These are phyloP conservation scores for Lipomyces yarrowii DNA, from an alignment of 1,139 yeast species.

Conservation along the genomic window DNA sequence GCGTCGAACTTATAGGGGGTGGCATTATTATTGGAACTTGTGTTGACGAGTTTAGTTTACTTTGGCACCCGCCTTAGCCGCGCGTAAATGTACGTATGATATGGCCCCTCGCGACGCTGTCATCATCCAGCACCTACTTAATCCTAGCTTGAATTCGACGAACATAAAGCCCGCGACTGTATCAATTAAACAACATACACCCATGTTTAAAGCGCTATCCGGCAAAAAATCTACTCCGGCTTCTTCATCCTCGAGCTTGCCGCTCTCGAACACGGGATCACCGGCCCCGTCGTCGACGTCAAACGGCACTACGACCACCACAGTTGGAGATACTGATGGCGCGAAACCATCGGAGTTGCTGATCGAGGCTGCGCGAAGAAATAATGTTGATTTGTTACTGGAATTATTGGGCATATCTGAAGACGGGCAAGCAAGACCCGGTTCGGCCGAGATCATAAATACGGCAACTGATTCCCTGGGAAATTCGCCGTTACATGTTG, in stretches of 20 bases:
- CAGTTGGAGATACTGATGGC: slow-evolving; percentile 51
- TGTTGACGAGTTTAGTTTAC: no score
- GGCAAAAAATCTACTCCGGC: slow-evolving; percentile 9
- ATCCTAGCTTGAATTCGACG: not conserved
- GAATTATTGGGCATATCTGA: slow-evolving; percentile 54
- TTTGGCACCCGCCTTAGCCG: not conserved
- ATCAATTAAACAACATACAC: not conserved
- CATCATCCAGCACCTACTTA: not conserved
- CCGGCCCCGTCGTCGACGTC: slow-evolving; percentile 1
- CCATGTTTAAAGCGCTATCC: slow-evolving; percentile 9
- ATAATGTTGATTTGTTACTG: slow-evolving; percentile 74
- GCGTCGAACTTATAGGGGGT: no score
- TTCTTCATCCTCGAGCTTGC: not conserved
- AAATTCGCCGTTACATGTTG: slow-evolving; percentile 81
- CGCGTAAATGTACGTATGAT: not conserved
- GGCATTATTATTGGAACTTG: no score
- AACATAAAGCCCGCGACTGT: slow-evolving; percentile 7
- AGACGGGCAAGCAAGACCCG: slow-evolving; percentile 47
- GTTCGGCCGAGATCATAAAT: slow-evolving; percentile 67
- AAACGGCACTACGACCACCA: not conserved
- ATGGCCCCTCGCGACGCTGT: no score
- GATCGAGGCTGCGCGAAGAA: slow-evolving; percentile 84
- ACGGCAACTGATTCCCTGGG: slow-evolving; percentile 73
- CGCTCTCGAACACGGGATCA: slow-evolving; percentile 4
- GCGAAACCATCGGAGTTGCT: slow-evolving; percentile 81